Evolutionary conservation across 2,329 filamentous ascomycete species (phyloP).

Genomic region (Xylariales sp.): DNA sequence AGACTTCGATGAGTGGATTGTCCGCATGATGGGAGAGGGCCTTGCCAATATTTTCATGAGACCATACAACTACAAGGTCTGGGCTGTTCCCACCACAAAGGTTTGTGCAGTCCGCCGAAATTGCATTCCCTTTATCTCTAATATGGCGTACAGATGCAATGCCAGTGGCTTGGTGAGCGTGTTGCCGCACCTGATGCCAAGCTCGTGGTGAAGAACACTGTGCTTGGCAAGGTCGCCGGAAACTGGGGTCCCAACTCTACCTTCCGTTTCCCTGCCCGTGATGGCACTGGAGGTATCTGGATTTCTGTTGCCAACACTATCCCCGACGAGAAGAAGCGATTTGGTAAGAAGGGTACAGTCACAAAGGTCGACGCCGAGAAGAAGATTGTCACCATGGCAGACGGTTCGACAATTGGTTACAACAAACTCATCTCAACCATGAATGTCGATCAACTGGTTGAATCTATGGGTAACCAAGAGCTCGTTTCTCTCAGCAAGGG

Average conservation of each 20-base stretch:
- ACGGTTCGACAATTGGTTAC: constrained; percentile 91
- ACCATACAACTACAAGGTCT: constrained; percentile 99
- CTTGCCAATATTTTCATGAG: constrained; percentile 98
- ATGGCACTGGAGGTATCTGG: constrained; percentile 99
- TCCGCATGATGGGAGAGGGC: constrained; percentile 89
- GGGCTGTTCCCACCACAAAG: constrained; percentile 97
- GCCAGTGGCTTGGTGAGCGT: constrained; percentile 97
- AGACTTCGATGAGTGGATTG: constrained; percentile 98
- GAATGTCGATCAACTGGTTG: constrained; percentile 88
- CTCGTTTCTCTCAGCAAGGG: constrained; percentile 86
- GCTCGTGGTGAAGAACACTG: constrained; percentile 90
- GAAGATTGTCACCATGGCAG: constrained; percentile 83
- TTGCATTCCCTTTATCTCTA: constrained; percentile 24
- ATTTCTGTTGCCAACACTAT: constrained; percentile 94
- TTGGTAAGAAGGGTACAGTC: constrained; percentile 86
- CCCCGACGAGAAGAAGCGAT: constrained; percentile 89
- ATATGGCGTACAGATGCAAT: constrained; percentile 84
- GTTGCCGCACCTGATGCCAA: constrained; percentile 97
- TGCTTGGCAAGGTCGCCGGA: constrained; percentile 94
- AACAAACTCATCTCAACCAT: constrained; percentile 95
- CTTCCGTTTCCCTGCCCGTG: constrained; percentile 96
- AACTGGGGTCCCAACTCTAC: constrained; percentile 99
- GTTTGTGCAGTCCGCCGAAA: constrained; percentile 60
- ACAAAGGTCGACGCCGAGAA: constrained; percentile 86
- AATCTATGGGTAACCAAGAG: constrained; percentile 89